phyloP scores from a whole-genome alignment of 306 rosid species.

The Fagus sylvatica region DNA sequence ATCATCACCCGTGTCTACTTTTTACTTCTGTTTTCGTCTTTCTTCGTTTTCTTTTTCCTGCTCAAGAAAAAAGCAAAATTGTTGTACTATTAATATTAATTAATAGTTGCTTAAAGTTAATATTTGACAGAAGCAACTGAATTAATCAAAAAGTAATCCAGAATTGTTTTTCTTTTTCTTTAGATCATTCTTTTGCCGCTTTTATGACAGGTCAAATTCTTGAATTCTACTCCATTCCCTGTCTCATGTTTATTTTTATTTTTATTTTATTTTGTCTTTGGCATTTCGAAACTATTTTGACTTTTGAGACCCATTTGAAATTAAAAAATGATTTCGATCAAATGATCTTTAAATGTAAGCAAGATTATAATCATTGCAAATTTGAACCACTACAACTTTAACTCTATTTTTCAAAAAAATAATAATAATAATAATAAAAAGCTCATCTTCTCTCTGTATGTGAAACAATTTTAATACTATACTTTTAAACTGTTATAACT shows the following conservation, averaged over 20 bases:
- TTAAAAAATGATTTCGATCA: not conserved
- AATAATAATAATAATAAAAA: too few species aligned
- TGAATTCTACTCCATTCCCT: slow-evolving; percentile 43
- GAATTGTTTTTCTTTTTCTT: not conserved
- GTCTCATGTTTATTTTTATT: slow-evolving; percentile 9
- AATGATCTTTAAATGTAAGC: not conserved
- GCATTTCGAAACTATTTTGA: not conserved
- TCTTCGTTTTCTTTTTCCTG: not conserved
- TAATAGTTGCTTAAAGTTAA: slow-evolving; percentile 10
- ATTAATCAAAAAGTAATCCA: not conserved
- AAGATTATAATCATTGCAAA: not conserved
- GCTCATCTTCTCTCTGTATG: too few species aligned
- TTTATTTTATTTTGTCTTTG: not conserved
- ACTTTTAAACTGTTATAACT: too few species aligned
- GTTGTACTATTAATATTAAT: slow-evolving; percentile 8
- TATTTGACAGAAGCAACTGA: slow-evolving; percentile 30
- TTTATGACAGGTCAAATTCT: slow-evolving; percentile 49
- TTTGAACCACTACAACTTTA: too few species aligned
- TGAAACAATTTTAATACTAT: too few species aligned
- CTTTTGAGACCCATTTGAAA: not conserved
- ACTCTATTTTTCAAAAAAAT: too few species aligned
- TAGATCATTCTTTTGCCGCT: slow-evolving; percentile 11
- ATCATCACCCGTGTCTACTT: slow-evolving; percentile 9
- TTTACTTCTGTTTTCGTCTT: not conserved
- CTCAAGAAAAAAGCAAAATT: slow-evolving; percentile 8